Evolutionary conservation across 1,139 yeast genomes (phyloP), one percentile per base, ranked within the genome.

Genomic region (Spathaspora sp.): DNA sequence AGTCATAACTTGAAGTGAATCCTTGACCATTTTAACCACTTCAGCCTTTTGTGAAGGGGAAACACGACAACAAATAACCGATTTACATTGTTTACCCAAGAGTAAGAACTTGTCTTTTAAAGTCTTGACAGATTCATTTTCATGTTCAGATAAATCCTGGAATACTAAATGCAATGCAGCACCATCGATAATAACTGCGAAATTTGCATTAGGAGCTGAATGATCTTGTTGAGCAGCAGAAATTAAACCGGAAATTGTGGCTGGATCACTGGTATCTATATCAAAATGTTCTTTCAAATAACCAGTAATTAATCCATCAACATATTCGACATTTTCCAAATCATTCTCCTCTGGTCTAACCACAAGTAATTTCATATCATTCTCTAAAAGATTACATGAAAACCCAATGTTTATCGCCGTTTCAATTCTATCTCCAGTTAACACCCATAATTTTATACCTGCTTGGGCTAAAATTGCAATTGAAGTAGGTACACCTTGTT

Each of bases 381-480:
- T 89, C 52, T 87, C 89, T 52, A 93, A 75, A 53, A 93, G 72
- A 59, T 93, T 93, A 75, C 98, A 93, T 10, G 97, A 89, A 63
- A 89, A 93, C 4, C 99, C 99, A 72, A 93, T 93, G 61, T 93
- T 93, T 61, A 93, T 93, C 8, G 99, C 99, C 27, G 99, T 93
- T 68, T 93, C 99, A 42, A 93, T 95, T 68, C 91, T 88, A 67
- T 93, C 99, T 66, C 99, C 99, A 15, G 99, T 93, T 47, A 93
- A 76, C 36, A 93, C 98, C 99, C 99, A 93, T 46, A 93, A 73
- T 65, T 93, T 93, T 55, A 93, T 87, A 59, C 99, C 99, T 7
- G 97, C 98, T 55, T 84, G 80, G 10, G 86, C 89, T 47, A 93
- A 76, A 41, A 87, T 68, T 9, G 90, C 86, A 65, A 93, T 93